A percentile compares a stretch with the other conserved stretches of the same genome.
phyloP scores from a whole-genome alignment of 371 early-diverging fungal genomes.

The Dipsacomyces acuminosporus region DNA sequence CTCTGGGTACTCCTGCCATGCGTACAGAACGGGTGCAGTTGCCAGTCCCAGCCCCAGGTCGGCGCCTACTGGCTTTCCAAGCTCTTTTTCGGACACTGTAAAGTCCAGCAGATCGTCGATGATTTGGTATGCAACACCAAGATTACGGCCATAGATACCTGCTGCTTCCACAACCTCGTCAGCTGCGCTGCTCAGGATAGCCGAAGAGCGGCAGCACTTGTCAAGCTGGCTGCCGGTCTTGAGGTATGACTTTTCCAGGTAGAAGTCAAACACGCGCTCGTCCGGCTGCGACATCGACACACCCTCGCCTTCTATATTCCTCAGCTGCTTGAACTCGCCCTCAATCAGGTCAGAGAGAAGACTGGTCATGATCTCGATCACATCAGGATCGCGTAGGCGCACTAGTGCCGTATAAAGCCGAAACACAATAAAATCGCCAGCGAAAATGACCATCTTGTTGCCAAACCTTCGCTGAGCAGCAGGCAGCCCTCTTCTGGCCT shows the following conservation, averaged over 20 bases:
- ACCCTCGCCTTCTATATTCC: conserved; percentile 53
- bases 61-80: conserved; percentile 89
- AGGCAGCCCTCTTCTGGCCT: conserved; percentile 64
- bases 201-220: conserved; percentile 83
- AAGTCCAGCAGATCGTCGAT: conserved; percentile 91
- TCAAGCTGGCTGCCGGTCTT: conserved; percentile 95
- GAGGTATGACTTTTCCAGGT: conserved; percentile 90
- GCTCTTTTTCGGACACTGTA: conserved; percentile 65
- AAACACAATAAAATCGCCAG: conserved; percentile 90
- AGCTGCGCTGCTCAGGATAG: conserved; percentile 76
- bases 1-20: conserved; percentile 83
- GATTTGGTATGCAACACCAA: conserved; percentile 90
- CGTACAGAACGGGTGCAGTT: conserved; percentile 91
- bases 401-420: conserved; percentile 89
- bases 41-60: conserved; percentile 82
- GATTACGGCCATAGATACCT: conserved; percentile 77
- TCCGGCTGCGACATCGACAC: conserved; percentile 29
- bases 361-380: conserved; percentile 87
- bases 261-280: conserved; percentile 68
- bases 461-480: conserved; percentile 87
- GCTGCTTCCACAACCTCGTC: conserved; percentile 67
- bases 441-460: conserved; percentile 95
- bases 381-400: conserved; percentile 78
- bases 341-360: conserved; percentile 91
- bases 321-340: conserved; percentile 95